Percentiles rank a stretch among this genome's conserved stretches.
phyloP scores from a whole-genome alignment of 2,329 filamentous ascomycete species.

The Orbilia ellipsospora region DNA sequence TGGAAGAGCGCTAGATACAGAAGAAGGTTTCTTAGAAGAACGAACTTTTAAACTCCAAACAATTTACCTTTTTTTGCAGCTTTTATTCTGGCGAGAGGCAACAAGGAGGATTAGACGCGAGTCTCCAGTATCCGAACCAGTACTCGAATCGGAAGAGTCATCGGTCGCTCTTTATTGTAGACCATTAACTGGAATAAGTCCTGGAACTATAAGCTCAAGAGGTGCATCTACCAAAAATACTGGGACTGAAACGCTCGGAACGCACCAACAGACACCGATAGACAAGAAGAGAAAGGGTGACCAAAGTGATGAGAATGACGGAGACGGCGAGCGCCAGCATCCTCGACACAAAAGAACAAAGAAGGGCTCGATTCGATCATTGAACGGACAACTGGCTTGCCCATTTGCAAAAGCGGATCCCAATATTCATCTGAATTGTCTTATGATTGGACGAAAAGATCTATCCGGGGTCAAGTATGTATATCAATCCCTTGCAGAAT shows the following conservation, averaged over 20 bases:
- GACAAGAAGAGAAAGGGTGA: background rate
- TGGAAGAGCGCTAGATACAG: background rate
- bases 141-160: background rate
- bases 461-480: conserved; percentile 34
- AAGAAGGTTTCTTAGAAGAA: background rate
- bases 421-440: conserved; percentile 2
- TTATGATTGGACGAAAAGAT: conserved; percentile 32
- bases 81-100: conserved; percentile 26
- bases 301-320: background rate
- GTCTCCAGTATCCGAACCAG: conserved; percentile 14
- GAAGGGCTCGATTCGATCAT: conserved; percentile 12
- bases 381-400: conserved; percentile 31
- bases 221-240: too few relatives aligned
- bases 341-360: background rate
- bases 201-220: too few relatives aligned
- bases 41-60: conserved; percentile 6
- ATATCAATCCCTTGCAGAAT: background rate
- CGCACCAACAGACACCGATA: too few relatives aligned
- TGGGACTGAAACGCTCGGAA: too few relatives aligned
- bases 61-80: conserved; percentile 19
- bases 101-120: conserved; percentile 12
- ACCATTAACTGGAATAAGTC: too few relatives aligned
- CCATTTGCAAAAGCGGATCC: conserved; percentile 40
- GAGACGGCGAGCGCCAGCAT: background rate
- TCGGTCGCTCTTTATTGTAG: too few relatives aligned